Evolutionary conservation across 2,329 filamentous ascomycete species (phyloP), one percentile per base, ranked within the genome.

Genomic region (Ceratocystis albifundus): DNA sequence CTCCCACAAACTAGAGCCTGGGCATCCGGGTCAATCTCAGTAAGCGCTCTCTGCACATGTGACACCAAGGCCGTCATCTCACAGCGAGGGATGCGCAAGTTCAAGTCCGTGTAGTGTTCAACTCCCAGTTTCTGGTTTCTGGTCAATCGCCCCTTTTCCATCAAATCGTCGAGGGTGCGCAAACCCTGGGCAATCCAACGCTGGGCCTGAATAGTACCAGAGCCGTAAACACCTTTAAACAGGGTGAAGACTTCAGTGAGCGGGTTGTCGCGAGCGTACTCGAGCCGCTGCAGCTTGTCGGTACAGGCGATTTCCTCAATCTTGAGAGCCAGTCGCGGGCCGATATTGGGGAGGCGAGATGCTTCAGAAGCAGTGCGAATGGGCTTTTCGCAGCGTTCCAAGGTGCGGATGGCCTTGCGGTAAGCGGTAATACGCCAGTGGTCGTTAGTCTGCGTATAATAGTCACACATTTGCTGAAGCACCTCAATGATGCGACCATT

Each of bases 271-370:
- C 82, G 81, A 0, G 88, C 84, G 70, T 86, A 84, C 44, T 96
- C 88, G 0, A 96, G 80, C 46, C 87, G 82, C 53, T 82, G 82
- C 0, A 96, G 81, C 30, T 80, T 79, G 71, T 90, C 82, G 0
- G 90, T 96, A 48, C 80, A 79, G 1, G 85, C 89, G 55, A 96
- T 96, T 73, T 96, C 93, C 71, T 94, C 89, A 69, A 97, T 94
- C 74, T 96, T 96, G 30, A 82, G 79, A 0, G 91, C 91, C 1
- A 96, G 77, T 0, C 89, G 82, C 10, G 79, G 71, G 6, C 92
- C 92, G 45, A 96, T 85, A 67, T 80, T 82, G 0, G 85, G 84
- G 0, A 96, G 79, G 1, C 76, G 74, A 10, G 81, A 76, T 0
- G 92, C 93, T 73, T 95, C 82, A 62, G 85, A 80, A 67, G 82